Evolutionary conservation across 371 early-diverging fungal genomes (phyloP).

Genomic region (Saksenaea vasiformis): DNA sequence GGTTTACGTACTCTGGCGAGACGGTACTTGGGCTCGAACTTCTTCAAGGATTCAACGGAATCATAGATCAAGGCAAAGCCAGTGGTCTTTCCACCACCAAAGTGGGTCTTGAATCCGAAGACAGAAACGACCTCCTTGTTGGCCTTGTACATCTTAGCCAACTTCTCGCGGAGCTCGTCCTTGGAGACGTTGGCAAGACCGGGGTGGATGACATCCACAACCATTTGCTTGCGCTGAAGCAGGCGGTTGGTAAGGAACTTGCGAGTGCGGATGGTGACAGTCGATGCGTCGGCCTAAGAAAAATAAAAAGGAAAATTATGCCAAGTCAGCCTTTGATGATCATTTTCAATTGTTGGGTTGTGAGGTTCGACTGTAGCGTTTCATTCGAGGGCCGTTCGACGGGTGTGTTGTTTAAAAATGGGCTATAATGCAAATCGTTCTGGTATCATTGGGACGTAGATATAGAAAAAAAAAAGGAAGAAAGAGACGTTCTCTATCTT

Average conservation of each 20-base stretch:
- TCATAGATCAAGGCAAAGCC: conserved; percentile 99
- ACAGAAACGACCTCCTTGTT: conserved; percentile 89
- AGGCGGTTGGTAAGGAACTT: conserved; percentile 99
- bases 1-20: conserved; percentile 69
- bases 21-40: conserved; percentile 98
- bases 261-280: conserved; percentile 94
- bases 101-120: conserved; percentile 95
- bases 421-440: no score
- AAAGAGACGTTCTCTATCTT: not conserved
- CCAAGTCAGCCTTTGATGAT: not conserved
- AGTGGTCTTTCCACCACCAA: conserved; percentile 98
- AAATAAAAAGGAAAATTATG: not conserved
- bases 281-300: conserved; percentile 48
- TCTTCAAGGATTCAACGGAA: conserved; percentile 92
- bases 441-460: not conserved
- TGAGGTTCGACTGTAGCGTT: no score
- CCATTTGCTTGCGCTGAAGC: conserved; percentile 98
- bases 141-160: conserved; percentile 96
- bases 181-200: conserved; percentile 91
- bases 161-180: conserved; percentile 92
- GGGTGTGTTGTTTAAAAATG: no score
- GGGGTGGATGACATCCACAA: conserved; percentile 96
- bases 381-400: no score
- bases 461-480: not conserved
- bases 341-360: no score